These are phyloP conservation scores for Phialophora verrucosa DNA, from an alignment of 2,329 filamentous ascomycete species.

Conservation along the genomic window DNA sequence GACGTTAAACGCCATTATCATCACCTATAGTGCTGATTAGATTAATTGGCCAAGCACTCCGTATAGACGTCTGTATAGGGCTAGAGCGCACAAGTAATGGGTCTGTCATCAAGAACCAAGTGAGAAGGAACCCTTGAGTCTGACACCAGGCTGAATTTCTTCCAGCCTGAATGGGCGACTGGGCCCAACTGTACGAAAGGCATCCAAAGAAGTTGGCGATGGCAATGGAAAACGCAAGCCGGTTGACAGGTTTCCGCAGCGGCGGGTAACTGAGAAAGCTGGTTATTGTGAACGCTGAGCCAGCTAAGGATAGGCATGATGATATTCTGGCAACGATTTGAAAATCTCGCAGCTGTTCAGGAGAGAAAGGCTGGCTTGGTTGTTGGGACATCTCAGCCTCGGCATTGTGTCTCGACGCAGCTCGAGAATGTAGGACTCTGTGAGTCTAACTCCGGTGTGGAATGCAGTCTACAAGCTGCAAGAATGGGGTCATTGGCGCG, in stretches of 20 bases:
- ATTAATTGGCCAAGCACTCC: not conserved
- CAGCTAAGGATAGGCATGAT: slow-evolving; percentile 27
- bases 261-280: slow-evolving; percentile 29
- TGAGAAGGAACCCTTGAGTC: slow-evolving; percentile 30
- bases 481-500: not conserved
- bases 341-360: slow-evolving; percentile 20
- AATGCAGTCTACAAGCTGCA: not conserved
- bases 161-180: slow-evolving; percentile 23
- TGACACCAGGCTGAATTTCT: slow-evolving; percentile 30
- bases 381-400: slow-evolving; percentile 17
- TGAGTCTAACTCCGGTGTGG: not conserved
- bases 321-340: slow-evolving; percentile 28
- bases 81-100: slow-evolving; percentile 23
- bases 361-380: slow-evolving; percentile 20
- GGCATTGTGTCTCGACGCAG: not conserved
- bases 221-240: slow-evolving; percentile 32
- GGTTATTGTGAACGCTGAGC: slow-evolving; percentile 29
- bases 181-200: slow-evolving; percentile 29
- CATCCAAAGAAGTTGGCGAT: slow-evolving; percentile 29
- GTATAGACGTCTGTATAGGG: not conserved
- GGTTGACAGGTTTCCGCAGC: slow-evolving; percentile 32
- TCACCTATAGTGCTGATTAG: slow-evolving; percentile 23
- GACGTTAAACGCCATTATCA: slow-evolving; percentile 30
- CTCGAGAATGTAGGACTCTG: not conserved
- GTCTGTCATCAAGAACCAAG: slow-evolving; percentile 34